Evolutionary conservation across 306 rosid genomes (phyloP), one percentile per base, ranked within the genome.

Genomic region (Cucumis melo): DNA sequence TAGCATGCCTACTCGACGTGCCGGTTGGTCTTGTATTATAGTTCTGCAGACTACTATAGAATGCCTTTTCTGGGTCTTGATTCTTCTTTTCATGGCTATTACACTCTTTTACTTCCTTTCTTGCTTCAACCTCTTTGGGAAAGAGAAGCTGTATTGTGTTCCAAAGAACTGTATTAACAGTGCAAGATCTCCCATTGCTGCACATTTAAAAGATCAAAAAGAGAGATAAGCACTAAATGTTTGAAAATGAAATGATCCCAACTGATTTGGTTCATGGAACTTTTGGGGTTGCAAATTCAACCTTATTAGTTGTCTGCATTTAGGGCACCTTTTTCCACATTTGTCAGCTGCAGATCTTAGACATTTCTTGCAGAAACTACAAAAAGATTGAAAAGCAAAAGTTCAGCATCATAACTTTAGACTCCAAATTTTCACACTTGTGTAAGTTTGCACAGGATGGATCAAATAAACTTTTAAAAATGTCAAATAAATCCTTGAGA

Each of bases 251-350:
- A n/a, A 55, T 23, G 56, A 75, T 41, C 50, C 50, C 21, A 39
- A 75, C 34, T 34, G 78, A 55, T 75, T 57, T 58, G 20, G 3
- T 73, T 54, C 5, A 23, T 8, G 56, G 3, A 50, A 48, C 36
- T 57, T 24, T 72, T 10, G 63, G 50, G 55, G 65, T 74, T 19
- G 53, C n/a, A 74, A 11, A 19, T 54, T 55, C 58, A 24, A 94
- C 98, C 98, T 85, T 66, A 92, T 92, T 68, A 90, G 60, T 79
- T 92, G 92, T 76, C 98, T 90, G 89, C 99, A 95, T 73, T 92
- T 95, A 8, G 99, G 99, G 85, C 99, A 95, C 81, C 65, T 90
- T 77, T 84, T 92, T 75, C 99, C 98, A 77, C 99, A 95, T 85
- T 90, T 95, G 70, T 92, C 96, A 1, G 98, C 96, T 2, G 98